Base-by-base conservation (phyloP, 2,329 filamentous ascomycete genomes). In the Aspergillus ustus region DNA sequence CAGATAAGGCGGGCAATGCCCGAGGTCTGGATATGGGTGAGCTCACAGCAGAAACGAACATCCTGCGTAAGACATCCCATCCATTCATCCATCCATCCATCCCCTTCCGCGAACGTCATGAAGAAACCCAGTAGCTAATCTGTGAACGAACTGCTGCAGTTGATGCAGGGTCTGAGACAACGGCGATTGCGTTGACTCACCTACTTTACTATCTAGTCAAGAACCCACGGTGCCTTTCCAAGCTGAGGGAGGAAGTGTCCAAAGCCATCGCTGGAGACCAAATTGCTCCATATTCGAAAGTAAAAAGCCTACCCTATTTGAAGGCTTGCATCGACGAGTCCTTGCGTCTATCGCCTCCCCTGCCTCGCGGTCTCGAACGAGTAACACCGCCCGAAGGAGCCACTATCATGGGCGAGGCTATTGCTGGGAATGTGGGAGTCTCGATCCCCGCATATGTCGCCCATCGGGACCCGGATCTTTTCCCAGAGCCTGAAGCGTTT, bases 21-120 rank as follows among this genome's bases (percentile, higher is more conserved):
- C 76, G 81, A 57, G 79, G 79, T 40, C 78, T 87, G 2, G 82
- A 86, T 60, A 84, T 79, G 79, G 85, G 85, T 22, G 85, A 88
- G 70, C 82, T 87, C 8, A 79, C 85, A 0, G 83, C 85, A 13
- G 85, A 88, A 67, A 75, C 85, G 22, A 69, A 68, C 49, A 71
- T 73, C 49, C 72, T 74, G 67, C 31, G 31, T 34, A 34, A 34
- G 31, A 7, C 31, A 34, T n/a, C 31, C 13, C 31, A 9, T 13
- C 31, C n/a, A n/a, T n/a, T n/a, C n/a, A n/a, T n/a, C n/a, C n/a
- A n/a, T n/a, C n/a, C n/a, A n/a, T n/a, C n/a, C n/a, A n/a, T n/a
- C n/a, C n/a, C 31, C 8, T 8, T 9, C 8, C 31, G 13, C 8
- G 13, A 13, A 34, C 31, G 13, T 13, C 31, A 34, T 34, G 31